Conservation (phyloP, 2,329 filamentous ascomycete species). For the Rugonectria rugulosa region DNA sequence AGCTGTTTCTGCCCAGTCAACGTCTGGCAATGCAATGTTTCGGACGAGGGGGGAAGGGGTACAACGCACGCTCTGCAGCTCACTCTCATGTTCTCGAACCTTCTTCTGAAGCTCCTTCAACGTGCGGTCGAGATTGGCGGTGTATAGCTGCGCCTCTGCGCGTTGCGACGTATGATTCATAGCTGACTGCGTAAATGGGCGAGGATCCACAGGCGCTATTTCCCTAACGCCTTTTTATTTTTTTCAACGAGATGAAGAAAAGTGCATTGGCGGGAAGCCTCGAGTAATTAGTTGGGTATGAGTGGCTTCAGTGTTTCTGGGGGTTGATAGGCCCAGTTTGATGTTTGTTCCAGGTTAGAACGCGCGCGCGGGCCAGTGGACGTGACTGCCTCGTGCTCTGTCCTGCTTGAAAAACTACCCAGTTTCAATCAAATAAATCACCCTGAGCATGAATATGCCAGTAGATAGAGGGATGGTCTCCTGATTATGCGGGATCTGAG, state of each 20-base stretch:
- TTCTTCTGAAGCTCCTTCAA: conserved; percentile 69
- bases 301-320: conserved; percentile 4
- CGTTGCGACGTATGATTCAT: conserved; percentile 39
- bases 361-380: background rate
- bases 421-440: too few relatives aligned
- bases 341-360: too few relatives aligned
- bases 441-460: too few relatives aligned
- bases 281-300: background rate
- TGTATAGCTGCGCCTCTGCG: conserved; percentile 41
- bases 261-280: background rate
- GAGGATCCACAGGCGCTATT: conserved; percentile 19
- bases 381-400: too few relatives aligned
- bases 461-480: too few relatives aligned
- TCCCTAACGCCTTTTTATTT: background rate
- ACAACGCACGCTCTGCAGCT: conserved; percentile 54
- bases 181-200: conserved; percentile 27
- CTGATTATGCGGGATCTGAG: conserved; percentile 12
- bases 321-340: conserved; percentile 10
- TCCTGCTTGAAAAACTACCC: too few relatives aligned
- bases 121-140: conserved; percentile 69
- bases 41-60: background rate
- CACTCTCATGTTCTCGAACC: conserved; percentile 61
- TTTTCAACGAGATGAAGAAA: background rate
- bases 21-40: background rate
- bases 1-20: conserved; percentile 36